Evolutionary conservation across 352 stramenopile species (phyloP), one percentile per base, ranked within the genome.

Genomic region (Peronospora belbahrii): DNA sequence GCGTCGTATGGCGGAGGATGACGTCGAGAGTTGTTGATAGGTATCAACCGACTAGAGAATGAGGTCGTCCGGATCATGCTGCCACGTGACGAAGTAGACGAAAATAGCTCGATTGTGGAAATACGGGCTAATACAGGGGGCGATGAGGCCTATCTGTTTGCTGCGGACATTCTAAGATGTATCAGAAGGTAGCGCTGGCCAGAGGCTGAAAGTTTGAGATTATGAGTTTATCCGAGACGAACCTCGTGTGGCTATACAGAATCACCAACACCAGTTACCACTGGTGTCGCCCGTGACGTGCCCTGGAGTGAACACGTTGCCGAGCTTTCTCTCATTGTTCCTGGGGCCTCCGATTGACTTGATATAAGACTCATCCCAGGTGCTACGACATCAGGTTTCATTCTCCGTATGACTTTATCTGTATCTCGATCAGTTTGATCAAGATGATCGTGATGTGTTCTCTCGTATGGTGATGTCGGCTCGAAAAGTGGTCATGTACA

Each of bases 71-170:
- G 76, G 1, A 53, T 88, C 14, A 88, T 91, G 77, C 65, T 91
- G 28, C 80, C 80, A 17, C 72, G 74, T 4, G 83, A 95, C 59
- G 62, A 74, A 41, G 71, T 95, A 50, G 96, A 98, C 59, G 83
- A 97, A 34, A 88, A 95, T 50, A 98, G 97, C 59, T 95, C 95
- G 31, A 98, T 98, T 69, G 47, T 99, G 3, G 95, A 99, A 68
- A 97, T 99, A 32, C 84, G 88, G 6, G 84, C 89, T 4, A 95
- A 95, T 35, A 98, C 95, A 4, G 96, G 96, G 33, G 96, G 96
- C 17, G 94, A 95, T 20, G 96, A 99, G 57, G 95, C 95, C 6
- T 96, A 83, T 57, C 82, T 99, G 15, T 99, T 98, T 68, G 95
- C 94, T 18, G 79, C 74, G 34, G 90, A 97, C 39, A 67, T 97